A percentile compares a stretch with the other conserved stretches of the same genome.
These are phyloP conservation scores for Beauveria sp. DNA, from an alignment of 2,329 filamentous ascomycete genomes.

Conservation along the genomic window DNA sequence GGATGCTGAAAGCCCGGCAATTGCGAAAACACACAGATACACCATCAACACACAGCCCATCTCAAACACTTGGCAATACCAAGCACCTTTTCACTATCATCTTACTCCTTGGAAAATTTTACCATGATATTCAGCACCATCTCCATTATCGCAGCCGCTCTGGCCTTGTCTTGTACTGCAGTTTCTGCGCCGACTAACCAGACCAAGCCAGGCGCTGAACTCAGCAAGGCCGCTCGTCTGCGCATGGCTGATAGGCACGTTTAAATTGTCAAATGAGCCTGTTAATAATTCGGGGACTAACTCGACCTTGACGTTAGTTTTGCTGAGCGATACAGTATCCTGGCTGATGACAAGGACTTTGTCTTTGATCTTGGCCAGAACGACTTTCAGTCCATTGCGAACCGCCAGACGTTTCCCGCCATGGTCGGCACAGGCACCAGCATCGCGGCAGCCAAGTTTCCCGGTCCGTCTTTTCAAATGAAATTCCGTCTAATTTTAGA, in stretches of 20 bases:
- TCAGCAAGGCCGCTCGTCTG: slow-evolving; percentile 31
- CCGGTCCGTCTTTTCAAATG: slow-evolving; percentile 20
- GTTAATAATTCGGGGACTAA: slow-evolving; percentile 13
- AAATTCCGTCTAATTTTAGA: too few relatives aligned
- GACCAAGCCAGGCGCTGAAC: slow-evolving; percentile 12
- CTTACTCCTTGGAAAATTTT: background rate
- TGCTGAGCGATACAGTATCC: slow-evolving; percentile 35
- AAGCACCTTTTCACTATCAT: background rate
- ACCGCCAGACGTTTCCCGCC: slow-evolving; percentile 50
- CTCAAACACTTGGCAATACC: background rate
- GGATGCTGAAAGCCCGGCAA: background rate
- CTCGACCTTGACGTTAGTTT: slow-evolving; percentile 21
- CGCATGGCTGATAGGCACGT: slow-evolving; percentile 31
- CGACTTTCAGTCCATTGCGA: slow-evolving; percentile 42
- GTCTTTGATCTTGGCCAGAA: slow-evolving; percentile 40
- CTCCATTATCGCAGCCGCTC: slow-evolving; percentile 27
- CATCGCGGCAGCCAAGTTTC: slow-evolving; percentile 45
- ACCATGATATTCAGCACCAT: slow-evolving; percentile 30
- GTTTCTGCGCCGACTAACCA: slow-evolving; percentile 9
- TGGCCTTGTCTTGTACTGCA: slow-evolving; percentile 25
- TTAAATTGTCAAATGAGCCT: background rate
- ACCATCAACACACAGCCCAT: background rate
- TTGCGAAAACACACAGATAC: background rate
- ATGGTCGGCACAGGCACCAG: slow-evolving; percentile 43
- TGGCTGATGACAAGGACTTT: slow-evolving; percentile 37